phyloP scores from a whole-genome alignment of 768 basidiomycete species.

The Mycena venus region DNA sequence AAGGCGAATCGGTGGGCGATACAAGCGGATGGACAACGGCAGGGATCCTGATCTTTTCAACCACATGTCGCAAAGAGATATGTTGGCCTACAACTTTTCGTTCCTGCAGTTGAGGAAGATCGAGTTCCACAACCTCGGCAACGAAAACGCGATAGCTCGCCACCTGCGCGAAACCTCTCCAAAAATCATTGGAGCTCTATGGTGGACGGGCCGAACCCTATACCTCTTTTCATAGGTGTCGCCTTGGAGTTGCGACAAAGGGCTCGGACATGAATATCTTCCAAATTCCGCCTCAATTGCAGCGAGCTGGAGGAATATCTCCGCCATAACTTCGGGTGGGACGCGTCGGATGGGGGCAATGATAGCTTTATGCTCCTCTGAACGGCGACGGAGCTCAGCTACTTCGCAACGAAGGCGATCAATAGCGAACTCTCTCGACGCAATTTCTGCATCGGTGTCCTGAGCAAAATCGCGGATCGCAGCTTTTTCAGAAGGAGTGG shows the following conservation, averaged over 20 bases:
- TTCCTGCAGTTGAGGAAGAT: not conserved
- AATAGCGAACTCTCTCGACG: not conserved
- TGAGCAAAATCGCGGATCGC: not conserved
- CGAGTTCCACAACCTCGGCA: not conserved
- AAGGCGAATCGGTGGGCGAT: not conserved
- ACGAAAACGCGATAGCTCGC: not conserved
- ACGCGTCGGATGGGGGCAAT: conserved; percentile 5
- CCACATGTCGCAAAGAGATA: not conserved
- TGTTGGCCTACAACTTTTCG: not conserved
- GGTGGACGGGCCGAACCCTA: not conserved
- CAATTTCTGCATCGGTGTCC: not conserved
- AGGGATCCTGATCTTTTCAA: not conserved
- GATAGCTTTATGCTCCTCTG: not conserved
- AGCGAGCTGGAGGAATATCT: not conserved
- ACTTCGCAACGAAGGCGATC: not conserved
- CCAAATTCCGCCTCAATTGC: not conserved
- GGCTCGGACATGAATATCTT: not conserved
- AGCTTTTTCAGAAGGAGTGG: not conserved
- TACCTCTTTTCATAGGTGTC: not conserved
- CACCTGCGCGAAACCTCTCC: not conserved
- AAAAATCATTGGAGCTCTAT: not conserved
- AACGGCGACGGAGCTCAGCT: not conserved
- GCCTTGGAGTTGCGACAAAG: not conserved
- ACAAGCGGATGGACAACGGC: not conserved
- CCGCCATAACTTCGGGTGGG: not conserved